Base-by-base conservation (phyloP, 495 filamentous ascomycete genomes). In the Penicillium odoratum region DNA sequence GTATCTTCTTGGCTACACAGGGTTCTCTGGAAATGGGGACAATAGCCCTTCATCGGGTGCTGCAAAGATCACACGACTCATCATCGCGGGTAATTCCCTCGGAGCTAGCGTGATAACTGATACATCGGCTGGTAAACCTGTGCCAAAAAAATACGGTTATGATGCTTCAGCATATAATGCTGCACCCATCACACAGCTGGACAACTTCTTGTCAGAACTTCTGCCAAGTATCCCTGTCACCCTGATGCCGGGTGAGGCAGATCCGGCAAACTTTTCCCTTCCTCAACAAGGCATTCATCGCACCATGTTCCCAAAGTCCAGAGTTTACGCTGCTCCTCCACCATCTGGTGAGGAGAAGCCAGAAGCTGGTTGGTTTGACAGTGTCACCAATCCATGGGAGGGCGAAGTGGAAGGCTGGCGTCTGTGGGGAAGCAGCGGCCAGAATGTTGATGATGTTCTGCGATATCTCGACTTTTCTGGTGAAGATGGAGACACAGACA, bases 81-180 rank as follows among this genome's bases (percentile, higher is more conserved):
- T 99, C 55, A 90, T 99, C 58, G 93, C 92, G 6, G 94, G 94
- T 15, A 93, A 97, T 70, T 96, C 92, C 4, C 82, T 98, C 21
- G 79, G 83, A 1, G 79, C 86, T 29, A 79, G 81, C 13, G 71
- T 84, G 15, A 69, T 72, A 18, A 48, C 48, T 6, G 69, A 67
- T 7, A 51, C 68, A 42, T 47, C 52, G 13, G 48, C 56, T 11
- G 51, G 48, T 25, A 85, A 83, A 55, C 66, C 68, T 26, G 65
- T 64, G 5, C 71, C 69, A 28, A 96, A 93, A 68, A 97, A 94
- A 60, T 98, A 98, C 74, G 93, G 95, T 51, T 98, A 98, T 75
- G 94, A 98, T 70, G 85, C 89, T 52, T 84, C 86, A 31, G 72
- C 89, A 2, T 98, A 96, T 76, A 94, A 98, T 69, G 78, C 93